Conservation (phyloP, 2,329 filamentous ascomycete species). For the Xylariaceae sp. region DNA sequence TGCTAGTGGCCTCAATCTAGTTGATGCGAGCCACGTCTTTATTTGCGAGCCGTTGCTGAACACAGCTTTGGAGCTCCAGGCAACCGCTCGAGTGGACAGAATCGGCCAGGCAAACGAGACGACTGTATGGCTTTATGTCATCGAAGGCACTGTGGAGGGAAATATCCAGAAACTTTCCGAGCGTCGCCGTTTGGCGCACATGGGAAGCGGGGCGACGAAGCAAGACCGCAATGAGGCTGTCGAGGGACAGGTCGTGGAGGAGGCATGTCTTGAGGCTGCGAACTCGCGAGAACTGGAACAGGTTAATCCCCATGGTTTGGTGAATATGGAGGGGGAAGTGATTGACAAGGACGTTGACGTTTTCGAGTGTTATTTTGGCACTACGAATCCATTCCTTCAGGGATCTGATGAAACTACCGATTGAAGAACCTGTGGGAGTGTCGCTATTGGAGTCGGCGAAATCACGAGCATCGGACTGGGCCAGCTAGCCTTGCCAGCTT, state of each 20-base stretch:
- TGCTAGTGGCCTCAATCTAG: slow-evolving; percentile 82
- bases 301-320: slow-evolving; percentile 56
- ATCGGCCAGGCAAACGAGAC: slow-evolving; percentile 87
- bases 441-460: no score
- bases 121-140: slow-evolving; percentile 91
- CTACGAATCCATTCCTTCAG: no score
- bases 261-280: slow-evolving; percentile 69
- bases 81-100: slow-evolving; percentile 88
- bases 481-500: no score
- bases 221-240: no score
- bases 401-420: no score
- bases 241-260: slow-evolving; percentile 43
- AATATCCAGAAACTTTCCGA: slow-evolving; percentile 87
- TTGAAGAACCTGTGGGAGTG: no score
- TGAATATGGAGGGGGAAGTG: background rate
- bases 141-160: slow-evolving; percentile 88
- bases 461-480: no score
- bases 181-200: slow-evolving; percentile 70
- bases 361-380: no score
- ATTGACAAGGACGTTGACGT: background rate
- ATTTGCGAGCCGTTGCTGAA: slow-evolving; percentile 92
- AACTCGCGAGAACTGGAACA: slow-evolving; percentile 81
- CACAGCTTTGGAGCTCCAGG: slow-evolving; percentile 88
- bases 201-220: slow-evolving; percentile 45
- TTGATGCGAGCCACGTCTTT: slow-evolving; percentile 91